Evolutionary conservation across 2,329 filamentous ascomycete species (phyloP).

Genomic region (Aspergillus unguis): DNA sequence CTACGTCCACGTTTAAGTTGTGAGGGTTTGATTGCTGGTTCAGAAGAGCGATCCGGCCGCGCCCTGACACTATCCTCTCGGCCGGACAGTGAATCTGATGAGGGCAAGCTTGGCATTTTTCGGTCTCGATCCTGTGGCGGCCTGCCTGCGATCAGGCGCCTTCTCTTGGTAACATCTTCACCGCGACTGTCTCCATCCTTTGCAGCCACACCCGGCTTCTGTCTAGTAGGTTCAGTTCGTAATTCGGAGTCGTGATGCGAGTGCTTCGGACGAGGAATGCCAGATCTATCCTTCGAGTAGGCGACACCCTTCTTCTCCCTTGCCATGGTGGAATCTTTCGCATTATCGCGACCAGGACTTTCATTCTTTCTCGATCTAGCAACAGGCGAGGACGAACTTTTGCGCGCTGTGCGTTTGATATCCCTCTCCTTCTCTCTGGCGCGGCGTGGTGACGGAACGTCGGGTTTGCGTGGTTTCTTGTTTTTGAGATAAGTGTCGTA

Average conservation of each 20-base stretch:
- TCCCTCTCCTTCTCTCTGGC: slow-evolving; percentile 41
- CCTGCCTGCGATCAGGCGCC: slow-evolving; percentile 41
- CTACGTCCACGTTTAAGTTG: slow-evolving; percentile 41
- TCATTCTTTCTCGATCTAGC: slow-evolving; percentile 31
- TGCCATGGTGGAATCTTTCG: slow-evolving; percentile 23
- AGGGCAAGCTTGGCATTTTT: slow-evolving; percentile 36
- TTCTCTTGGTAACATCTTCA: slow-evolving; percentile 38
- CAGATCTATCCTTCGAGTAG: slow-evolving; percentile 22
- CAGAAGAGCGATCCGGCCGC: slow-evolving; percentile 26
- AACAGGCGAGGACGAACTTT: slow-evolving; percentile 41
- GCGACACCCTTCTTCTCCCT: slow-evolving; percentile 25
- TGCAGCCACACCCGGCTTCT: slow-evolving; percentile 23
- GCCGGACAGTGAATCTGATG: slow-evolving; percentile 40
- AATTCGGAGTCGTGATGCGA: slow-evolving; percentile 32
- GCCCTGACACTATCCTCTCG: slow-evolving; percentile 36
- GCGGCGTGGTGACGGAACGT: slow-evolving; percentile 38
- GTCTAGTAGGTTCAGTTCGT: slow-evolving; percentile 27
- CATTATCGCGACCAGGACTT: slow-evolving; percentile 32
- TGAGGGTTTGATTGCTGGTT: slow-evolving; percentile 19
- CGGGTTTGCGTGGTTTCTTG: slow-evolving; percentile 34
- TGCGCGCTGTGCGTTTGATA: slow-evolving; percentile 30
- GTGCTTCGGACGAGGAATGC: slow-evolving; percentile 1
- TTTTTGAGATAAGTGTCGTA: slow-evolving; percentile 38
- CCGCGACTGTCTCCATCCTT: slow-evolving; percentile 34
- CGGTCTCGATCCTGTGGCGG: slow-evolving; percentile 38